Percentiles rank a stretch among this genome's conserved stretches.
Evolutionary conservation across 257 asterid species (phyloP).

Genomic region (Capsicum rhomboideum): DNA sequence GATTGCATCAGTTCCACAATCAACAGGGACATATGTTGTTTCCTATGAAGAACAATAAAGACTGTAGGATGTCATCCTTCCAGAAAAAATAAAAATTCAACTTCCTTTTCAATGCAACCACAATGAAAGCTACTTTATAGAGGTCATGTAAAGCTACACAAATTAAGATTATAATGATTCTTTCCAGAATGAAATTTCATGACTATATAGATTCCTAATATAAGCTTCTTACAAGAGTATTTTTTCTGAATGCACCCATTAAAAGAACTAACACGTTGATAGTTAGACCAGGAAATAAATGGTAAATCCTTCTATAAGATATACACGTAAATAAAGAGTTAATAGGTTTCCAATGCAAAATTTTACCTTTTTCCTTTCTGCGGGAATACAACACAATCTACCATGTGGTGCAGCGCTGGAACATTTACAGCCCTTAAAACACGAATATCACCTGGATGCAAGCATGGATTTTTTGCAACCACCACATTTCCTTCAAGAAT

Average conservation of each 20-base stretch:
- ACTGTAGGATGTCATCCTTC: not conserved
- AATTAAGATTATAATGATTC: not conserved
- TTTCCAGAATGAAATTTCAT: not conserved
- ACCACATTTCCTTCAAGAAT: constrained; percentile 38
- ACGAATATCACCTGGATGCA: constrained; percentile 97
- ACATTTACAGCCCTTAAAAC: constrained; percentile 54
- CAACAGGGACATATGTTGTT: not conserved
- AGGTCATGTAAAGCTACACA: not conserved
- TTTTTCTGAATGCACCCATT: not conserved
- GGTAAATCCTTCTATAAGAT: not conserved
- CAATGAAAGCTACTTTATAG: not conserved
- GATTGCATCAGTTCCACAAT: not conserved
- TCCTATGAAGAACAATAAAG: not conserved
- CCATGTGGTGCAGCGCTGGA: constrained; percentile 65
- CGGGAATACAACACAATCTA: constrained; percentile 90
- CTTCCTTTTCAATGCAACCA: not conserved
- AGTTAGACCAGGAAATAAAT: not conserved
- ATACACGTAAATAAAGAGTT: not conserved
- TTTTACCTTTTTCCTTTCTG: constrained; percentile 64
- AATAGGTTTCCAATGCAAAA: not conserved
- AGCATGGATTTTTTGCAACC: constrained; percentile 93
- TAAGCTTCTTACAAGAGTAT: not conserved
- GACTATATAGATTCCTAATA: not conserved
- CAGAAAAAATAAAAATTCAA: not conserved
- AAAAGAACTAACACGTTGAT: not conserved